Percentiles rank a stretch among this genome's conserved stretches.
phyloP scores from a whole-genome alignment of 2,329 filamentous ascomycete genomes.

The Ramularia collo-cygni region DNA sequence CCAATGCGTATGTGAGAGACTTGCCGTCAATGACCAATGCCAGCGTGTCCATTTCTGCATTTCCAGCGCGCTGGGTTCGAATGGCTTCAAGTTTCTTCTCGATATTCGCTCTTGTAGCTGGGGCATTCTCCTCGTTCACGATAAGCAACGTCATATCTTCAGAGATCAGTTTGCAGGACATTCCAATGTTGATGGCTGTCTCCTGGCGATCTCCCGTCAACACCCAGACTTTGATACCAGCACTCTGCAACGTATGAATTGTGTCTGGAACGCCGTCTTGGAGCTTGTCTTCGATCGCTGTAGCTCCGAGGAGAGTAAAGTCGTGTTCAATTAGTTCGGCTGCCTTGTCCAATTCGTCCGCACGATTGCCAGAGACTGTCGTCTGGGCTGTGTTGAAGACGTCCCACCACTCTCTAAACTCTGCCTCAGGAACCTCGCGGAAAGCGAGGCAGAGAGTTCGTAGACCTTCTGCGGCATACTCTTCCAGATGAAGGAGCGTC shows the following conservation, averaged over 20 bases:
- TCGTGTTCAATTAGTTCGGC: slow-evolving; percentile 92
- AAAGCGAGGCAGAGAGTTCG: slow-evolving; percentile 91
- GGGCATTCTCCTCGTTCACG: slow-evolving; percentile 79
- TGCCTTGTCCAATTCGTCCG: slow-evolving; percentile 93
- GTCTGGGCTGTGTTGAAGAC: slow-evolving; percentile 84
- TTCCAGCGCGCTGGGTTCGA: slow-evolving; percentile 68
- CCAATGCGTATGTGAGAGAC: slow-evolving; percentile 84
- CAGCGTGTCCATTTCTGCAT: slow-evolving; percentile 74
- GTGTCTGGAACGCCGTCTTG: slow-evolving; percentile 98
- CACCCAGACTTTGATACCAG: slow-evolving; percentile 98
- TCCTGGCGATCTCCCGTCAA: slow-evolving; percentile 95
- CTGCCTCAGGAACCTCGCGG: slow-evolving; percentile 83
- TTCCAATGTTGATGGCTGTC: slow-evolving; percentile 98
- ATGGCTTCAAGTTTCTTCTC: slow-evolving; percentile 92
- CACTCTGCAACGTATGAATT: slow-evolving; percentile 92
- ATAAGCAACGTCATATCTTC: slow-evolving; percentile 98
- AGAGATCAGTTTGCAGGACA: slow-evolving; percentile 97
- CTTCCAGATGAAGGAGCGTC: slow-evolving; percentile 93
- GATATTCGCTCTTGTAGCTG: slow-evolving; percentile 77
- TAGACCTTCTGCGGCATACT: slow-evolving; percentile 93
- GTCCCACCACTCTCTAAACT: slow-evolving; percentile 79
- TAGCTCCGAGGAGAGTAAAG: slow-evolving; percentile 84
- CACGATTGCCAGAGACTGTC: slow-evolving; percentile 84
- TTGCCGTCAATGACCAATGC: slow-evolving; percentile 95
- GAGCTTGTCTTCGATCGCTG: slow-evolving; percentile 92